Percentiles rank a stretch among this genome's conserved stretches.
Evolutionary conservation across 2,329 filamentous ascomycete species (phyloP).

Genomic region (Nemania diffusa): DNA sequence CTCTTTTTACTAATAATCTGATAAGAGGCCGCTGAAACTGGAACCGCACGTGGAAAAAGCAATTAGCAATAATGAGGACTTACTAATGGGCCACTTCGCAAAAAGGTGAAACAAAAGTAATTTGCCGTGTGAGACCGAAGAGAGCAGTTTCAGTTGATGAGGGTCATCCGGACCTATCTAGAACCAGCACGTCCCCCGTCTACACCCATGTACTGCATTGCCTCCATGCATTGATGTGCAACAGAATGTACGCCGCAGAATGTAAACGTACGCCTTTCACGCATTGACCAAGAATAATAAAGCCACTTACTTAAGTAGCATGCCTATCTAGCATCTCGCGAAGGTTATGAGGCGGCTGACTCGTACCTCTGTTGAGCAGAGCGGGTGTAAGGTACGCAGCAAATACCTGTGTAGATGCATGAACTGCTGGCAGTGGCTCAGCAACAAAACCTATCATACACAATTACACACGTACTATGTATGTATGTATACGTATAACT

Average conservation of each 20-base stretch:
- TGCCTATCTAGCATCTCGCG: neutral
- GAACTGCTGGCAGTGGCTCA: conserved; percentile 1
- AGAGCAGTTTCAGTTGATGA: conserved; percentile 37
- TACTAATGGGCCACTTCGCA: neutral
- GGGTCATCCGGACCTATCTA: conserved; percentile 19
- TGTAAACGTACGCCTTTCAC: neutral
- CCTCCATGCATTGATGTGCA: conserved; percentile 32
- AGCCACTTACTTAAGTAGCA: neutral
- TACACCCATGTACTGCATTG: neutral
- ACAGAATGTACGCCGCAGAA: neutral
- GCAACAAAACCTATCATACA: neutral
- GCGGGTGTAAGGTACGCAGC: too few species aligned
- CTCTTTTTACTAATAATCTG: neutral
- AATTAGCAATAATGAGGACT: conserved; percentile 26
- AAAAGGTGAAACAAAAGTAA: conserved; percentile 42
- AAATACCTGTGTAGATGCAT: neutral
- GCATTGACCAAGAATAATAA: conserved; percentile 13
- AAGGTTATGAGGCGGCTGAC: conserved; percentile 6
- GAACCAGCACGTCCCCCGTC: neutral
- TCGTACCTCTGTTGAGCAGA: conserved; percentile 1
- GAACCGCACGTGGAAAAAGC: neutral
- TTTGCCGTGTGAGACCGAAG: conserved; percentile 35
- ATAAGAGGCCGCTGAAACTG: neutral
- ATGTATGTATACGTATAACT: neutral
- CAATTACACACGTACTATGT: neutral